Percentiles rank a stretch among this genome's conserved stretches.
Evolutionary conservation across 306 rosid genomes (phyloP).

Genomic region (Dalbergia cultrata): DNA sequence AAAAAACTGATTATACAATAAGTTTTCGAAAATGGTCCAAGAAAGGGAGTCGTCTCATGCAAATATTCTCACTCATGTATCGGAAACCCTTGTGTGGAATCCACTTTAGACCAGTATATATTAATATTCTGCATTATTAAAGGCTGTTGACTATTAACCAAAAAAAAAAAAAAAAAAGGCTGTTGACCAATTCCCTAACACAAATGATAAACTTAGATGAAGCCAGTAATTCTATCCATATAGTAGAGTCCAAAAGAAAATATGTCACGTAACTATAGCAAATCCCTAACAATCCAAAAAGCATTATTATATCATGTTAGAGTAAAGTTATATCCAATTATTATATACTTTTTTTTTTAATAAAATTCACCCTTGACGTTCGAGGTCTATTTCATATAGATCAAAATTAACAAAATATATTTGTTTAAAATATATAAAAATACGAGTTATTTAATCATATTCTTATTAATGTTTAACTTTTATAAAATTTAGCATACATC

Average conservation of each 20-base stretch:
- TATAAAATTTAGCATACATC: too few relatives aligned
- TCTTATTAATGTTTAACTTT: too few relatives aligned
- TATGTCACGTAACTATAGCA: neutral
- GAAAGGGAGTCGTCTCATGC: neutral
- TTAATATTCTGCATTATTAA: neutral
- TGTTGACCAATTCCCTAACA: constrained; percentile 21
- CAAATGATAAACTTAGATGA: neutral
- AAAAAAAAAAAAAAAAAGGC: neutral
- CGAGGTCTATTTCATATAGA: too few relatives aligned
- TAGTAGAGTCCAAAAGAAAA: constrained; percentile 15
- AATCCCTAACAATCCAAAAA: neutral
- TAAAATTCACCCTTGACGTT: too few relatives aligned
- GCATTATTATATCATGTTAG: neutral
- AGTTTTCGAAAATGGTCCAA: neutral
- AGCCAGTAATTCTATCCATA: neutral
- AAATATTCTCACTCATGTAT: neutral
- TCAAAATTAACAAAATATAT: too few relatives aligned
- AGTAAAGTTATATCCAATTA: too few relatives aligned
- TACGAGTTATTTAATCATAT: too few relatives aligned
- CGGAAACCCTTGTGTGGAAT: constrained; percentile 7
- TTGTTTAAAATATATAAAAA: too few relatives aligned
- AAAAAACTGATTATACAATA: neutral
- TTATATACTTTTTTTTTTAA: too few relatives aligned
- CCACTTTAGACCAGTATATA: neutral
- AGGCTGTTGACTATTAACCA: constrained; percentile 1